These are phyloP conservation scores for Dictyostelium firmibasis DNA, from an alignment of 78 protist species.

Conservation along the genomic window DNA sequence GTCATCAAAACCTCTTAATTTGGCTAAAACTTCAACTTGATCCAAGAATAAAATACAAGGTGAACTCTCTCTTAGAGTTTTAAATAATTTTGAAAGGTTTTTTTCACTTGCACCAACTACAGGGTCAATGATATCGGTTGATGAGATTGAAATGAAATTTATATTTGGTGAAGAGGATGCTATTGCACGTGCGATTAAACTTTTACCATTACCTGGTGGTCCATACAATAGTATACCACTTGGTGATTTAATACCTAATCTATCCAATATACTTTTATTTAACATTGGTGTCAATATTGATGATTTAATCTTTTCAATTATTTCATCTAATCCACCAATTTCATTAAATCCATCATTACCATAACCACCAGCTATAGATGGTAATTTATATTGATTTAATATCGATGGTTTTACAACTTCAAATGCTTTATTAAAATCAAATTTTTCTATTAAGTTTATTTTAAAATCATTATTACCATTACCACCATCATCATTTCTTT, in stretches of 20 bases:
- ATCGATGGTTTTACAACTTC: constrained; percentile 97
- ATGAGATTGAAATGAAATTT: constrained; percentile 95
- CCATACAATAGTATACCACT: constrained; percentile 94
- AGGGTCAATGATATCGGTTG: constrained; percentile 98
- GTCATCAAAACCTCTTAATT: constrained; percentile 29
- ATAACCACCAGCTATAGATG: constrained; percentile 88
- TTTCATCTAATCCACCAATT: constrained; percentile 99
- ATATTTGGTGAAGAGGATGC: constrained; percentile 95
- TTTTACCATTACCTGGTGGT: constrained; percentile 91
- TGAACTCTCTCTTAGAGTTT: constrained; percentile 92
- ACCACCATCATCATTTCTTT: constrained; percentile 94
- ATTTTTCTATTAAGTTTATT: constrained; percentile 94
- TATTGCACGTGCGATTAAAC: constrained; percentile 94
- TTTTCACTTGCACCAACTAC: constrained; percentile 99
- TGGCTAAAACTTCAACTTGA: constrained; percentile 96
- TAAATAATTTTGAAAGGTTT: constrained; percentile 97
- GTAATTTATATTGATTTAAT: constrained; percentile 97
- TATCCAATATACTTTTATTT: constrained; percentile 97
- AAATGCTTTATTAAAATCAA: constrained; percentile 93
- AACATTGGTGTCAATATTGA: constrained; percentile 98
- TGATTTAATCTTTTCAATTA: constrained; percentile 90
- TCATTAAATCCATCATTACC: constrained; percentile 98
- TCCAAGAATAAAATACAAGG: constrained; percentile 99
- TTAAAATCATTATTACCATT: constrained; percentile 92
- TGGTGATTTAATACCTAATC: constrained; percentile 98